Evolutionary conservation across 225 moss, liverwort and hornwort species (phyloP).

Genomic region (Takakia lepidozioides): DNA sequence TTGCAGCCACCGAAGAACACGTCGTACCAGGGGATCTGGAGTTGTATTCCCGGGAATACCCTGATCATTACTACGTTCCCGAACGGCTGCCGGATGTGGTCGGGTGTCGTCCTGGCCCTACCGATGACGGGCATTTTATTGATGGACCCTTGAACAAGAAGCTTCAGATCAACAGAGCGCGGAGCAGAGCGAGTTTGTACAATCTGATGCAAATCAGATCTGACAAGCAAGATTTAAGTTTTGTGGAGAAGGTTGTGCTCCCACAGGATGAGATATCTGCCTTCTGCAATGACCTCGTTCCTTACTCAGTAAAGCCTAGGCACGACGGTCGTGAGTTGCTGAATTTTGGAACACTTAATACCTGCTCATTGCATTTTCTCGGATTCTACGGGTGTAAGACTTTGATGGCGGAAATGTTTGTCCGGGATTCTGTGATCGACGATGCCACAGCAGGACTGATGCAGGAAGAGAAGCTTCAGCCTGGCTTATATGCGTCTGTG

Average conservation of each 20-base stretch:
- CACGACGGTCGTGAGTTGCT: conserved; percentile 7
- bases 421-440: background rate
- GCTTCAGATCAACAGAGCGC: too few species aligned
- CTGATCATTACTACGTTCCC: too few species aligned
- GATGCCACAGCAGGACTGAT: conserved; percentile 7
- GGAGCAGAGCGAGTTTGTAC: too few species aligned
- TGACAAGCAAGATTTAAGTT: conserved; percentile 39
- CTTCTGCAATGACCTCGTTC: conserved; percentile 29
- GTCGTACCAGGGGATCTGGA: too few species aligned
- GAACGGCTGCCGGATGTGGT: too few species aligned
- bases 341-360: conserved; percentile 21
- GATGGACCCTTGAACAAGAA: too few species aligned
- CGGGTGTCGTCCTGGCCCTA: too few species aligned
- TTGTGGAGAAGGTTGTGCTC: conserved; percentile 45
- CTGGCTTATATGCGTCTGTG: conserved; percentile 34
- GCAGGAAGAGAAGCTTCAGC: conserved; percentile 15
- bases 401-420: conserved; percentile 32
- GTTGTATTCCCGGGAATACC: too few species aligned
- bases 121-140: too few species aligned
- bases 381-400: conserved; percentile 49
- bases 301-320: conserved; percentile 12
- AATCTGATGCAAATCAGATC: conserved; percentile 28
- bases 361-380: conserved; percentile 5
- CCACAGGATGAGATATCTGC: conserved; percentile 16
- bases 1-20: too few species aligned